phyloP scores from a whole-genome alignment of 1,284 basidiomycete species.

The Papiliotrema terrestris region DNA sequence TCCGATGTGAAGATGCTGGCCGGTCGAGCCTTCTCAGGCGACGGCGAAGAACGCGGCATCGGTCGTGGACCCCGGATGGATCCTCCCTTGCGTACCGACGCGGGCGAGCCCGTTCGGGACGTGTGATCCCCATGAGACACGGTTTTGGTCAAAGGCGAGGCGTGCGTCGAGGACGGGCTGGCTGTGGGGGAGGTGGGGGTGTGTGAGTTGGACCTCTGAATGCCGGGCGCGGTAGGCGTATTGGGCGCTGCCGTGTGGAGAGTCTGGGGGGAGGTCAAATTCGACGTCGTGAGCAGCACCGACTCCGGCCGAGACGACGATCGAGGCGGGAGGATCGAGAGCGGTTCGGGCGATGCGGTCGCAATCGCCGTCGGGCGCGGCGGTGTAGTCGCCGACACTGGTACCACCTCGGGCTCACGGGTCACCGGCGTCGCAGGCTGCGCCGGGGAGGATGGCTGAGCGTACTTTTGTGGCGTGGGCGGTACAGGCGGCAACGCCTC shows the following conservation, averaged over 20 bases:
- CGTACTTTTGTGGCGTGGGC: background rate
- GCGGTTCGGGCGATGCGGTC: background rate
- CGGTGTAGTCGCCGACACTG: background rate
- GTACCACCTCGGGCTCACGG: background rate
- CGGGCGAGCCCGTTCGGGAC: background rate
- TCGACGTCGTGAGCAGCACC: background rate
- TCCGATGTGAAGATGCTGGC: background rate
- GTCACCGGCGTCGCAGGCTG: background rate
- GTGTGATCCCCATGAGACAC: background rate
- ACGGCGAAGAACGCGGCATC: conserved; percentile 11
- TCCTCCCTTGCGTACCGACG: background rate
- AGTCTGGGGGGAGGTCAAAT: background rate
- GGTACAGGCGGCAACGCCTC: background rate
- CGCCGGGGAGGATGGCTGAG: background rate
- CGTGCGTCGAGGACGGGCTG: background rate
- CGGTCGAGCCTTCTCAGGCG: conserved; percentile 1
- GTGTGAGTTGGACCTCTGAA: background rate
- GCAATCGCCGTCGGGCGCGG: background rate
- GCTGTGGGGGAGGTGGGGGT: background rate
- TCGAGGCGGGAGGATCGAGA: background rate
- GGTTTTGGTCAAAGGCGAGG: conserved; percentile 6
- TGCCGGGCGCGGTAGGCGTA: background rate
- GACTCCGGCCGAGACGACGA: background rate
- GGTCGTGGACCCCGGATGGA: conserved; percentile 22
- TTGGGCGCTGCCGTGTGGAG: background rate